Percentiles rank a stretch among this genome's conserved stretches.
These are phyloP conservation scores for Aspergillus awamori DNA, from an alignment of 2,329 filamentous ascomycete genomes.

Conservation along the genomic window DNA sequence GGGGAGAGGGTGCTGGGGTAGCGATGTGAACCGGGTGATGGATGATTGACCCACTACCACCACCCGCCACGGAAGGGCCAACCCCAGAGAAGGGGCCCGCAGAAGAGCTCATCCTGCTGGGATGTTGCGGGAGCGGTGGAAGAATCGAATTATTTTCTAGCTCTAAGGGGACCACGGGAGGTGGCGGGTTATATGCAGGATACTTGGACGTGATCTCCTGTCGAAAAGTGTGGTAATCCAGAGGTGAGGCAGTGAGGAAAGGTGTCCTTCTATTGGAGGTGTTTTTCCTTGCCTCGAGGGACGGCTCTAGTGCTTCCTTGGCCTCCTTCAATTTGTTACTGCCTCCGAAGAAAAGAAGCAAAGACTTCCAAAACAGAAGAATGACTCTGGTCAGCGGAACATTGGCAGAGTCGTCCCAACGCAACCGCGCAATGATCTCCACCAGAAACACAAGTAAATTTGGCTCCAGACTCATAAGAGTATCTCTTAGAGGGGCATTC, in stretches of 20 bases:
- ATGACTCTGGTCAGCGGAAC: constrained; percentile 70
- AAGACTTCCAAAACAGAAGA: constrained; percentile 87
- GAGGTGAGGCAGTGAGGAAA: constrained; percentile 86
- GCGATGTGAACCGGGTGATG: constrained; percentile 97
- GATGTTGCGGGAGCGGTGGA: constrained; percentile 78
- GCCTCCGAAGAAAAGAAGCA: constrained; percentile 83
- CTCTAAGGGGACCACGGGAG: constrained; percentile 79
- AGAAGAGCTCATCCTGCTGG: constrained; percentile 61
- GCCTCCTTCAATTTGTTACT: constrained; percentile 70
- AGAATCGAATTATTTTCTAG: constrained; percentile 88
- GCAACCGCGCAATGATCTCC: constrained; percentile 66
- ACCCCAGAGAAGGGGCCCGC: constrained; percentile 64
- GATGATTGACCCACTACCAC: constrained; percentile 70
- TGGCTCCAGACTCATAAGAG: constrained; percentile 62
- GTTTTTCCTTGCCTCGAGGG: constrained; percentile 52
- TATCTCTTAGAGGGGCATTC: constrained; percentile 31
- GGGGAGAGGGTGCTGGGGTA: constrained; percentile 94
- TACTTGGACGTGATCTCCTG: constrained; percentile 98
- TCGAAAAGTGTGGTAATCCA: constrained; percentile 95
- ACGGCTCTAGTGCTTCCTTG: constrained; percentile 67
- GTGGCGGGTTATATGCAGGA: constrained; percentile 89
- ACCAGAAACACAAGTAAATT: constrained; percentile 73
- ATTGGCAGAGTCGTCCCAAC: constrained; percentile 66
- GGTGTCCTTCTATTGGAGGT: constrained; percentile 64
- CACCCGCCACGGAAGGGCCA: constrained; percentile 50